Evolutionary conservation across 805 yeast species (phyloP).

Genomic region (Ogataea paradorogensis): DNA sequence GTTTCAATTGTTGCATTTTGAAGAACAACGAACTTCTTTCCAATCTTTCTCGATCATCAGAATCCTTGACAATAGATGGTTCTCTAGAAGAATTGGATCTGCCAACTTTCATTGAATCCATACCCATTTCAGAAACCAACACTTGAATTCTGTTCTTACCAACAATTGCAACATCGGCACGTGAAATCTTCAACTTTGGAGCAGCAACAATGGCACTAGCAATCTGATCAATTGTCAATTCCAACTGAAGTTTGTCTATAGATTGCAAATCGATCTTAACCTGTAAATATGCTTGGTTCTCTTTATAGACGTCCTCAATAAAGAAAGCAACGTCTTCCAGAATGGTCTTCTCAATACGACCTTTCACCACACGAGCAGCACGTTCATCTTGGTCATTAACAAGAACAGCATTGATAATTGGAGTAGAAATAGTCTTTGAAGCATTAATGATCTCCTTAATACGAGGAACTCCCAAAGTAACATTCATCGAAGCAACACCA

Average conservation of each 20-base stretch:
- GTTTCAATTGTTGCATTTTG: constrained; percentile 84
- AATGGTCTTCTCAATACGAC: constrained; percentile 90
- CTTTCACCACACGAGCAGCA: constrained; percentile 98
- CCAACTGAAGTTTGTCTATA: constrained; percentile 86
- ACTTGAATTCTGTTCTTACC: constrained; percentile 69
- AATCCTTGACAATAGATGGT: constrained; percentile 31
- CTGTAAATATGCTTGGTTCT: constrained; percentile 71
- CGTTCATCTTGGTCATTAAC: constrained; percentile 94
- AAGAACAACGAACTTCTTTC: constrained; percentile 62
- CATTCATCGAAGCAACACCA: constrained; percentile 99
- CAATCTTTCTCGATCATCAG: constrained; percentile 35
- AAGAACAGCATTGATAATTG: constrained; percentile 90
- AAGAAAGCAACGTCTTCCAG: constrained; percentile 82
- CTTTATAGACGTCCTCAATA: constrained; percentile 91
- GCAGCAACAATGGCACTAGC: constrained; percentile 79
- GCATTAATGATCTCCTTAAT: constrained; percentile 98
- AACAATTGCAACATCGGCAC: constrained; percentile 64
- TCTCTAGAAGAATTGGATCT: constrained; percentile 38
- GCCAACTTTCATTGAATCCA: constrained; percentile 41
- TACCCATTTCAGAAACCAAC: constrained; percentile 46
- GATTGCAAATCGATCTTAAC: constrained; percentile 80
- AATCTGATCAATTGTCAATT: constrained; percentile 80
- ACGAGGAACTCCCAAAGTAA: constrained; percentile 98
- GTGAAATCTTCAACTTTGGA: constrained; percentile 81
- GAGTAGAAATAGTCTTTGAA: constrained; percentile 90